These are phyloP conservation scores for Yamadazyma tumulicola DNA, from an alignment of 805 yeast genomes.

Conservation along the genomic window DNA sequence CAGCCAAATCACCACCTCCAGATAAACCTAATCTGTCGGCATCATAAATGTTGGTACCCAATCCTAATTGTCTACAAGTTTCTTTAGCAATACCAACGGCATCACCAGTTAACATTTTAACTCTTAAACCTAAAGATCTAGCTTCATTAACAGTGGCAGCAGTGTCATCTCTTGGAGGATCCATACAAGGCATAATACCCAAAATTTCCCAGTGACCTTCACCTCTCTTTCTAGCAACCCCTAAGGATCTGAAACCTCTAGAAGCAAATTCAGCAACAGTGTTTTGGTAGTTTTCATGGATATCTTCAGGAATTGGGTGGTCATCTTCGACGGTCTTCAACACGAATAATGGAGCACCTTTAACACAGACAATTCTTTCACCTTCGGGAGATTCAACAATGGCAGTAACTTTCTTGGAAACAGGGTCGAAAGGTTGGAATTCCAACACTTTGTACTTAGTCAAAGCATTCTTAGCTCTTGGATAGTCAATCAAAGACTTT, in stretches of 20 bases:
- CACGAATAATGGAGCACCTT: constrained; percentile 98
- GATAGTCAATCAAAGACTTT: constrained; percentile 82
- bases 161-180: constrained; percentile 98
- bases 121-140: constrained; percentile 84
- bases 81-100: constrained; percentile 99
- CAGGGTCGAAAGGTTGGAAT: constrained; percentile 98
- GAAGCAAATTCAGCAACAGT: constrained; percentile 97
- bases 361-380: constrained; percentile 91
- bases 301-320: constrained; percentile 92
- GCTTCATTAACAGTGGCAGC: constrained; percentile 93
- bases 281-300: constrained; percentile 92
- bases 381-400: constrained; percentile 95
- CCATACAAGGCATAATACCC: constrained; percentile 98
- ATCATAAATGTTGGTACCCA: constrained; percentile 94
- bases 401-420: constrained; percentile 93
- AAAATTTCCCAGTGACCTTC: constrained; percentile 97
- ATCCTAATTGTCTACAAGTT: constrained; percentile 96
- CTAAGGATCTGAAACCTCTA: constrained; percentile 97
- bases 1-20: constrained; percentile 92
- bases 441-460: constrained; percentile 91
- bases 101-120: constrained; percentile 98
- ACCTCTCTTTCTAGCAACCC: constrained; percentile 98
- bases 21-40: constrained; percentile 96
- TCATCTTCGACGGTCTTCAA: constrained; percentile 95
- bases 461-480: constrained; percentile 89